Base-by-base conservation (phyloP, 106 monocot species). In the Chionographis japonica region DNA sequence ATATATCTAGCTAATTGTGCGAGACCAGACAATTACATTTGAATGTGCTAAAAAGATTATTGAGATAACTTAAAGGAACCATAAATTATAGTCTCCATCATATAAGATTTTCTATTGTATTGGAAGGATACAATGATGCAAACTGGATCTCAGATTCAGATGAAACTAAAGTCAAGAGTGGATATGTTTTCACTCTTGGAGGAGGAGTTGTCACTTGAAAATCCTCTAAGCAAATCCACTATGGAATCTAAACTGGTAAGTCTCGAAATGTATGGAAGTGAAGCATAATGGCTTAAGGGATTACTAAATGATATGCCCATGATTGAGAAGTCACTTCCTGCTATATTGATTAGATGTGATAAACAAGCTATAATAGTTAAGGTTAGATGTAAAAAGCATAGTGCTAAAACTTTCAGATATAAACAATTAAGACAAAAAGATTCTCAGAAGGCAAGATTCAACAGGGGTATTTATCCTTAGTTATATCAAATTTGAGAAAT, bases 71-170 rank as follows among this genome's bases (percentile, higher is more conserved):
- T 40, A 62, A 62, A n/a, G 13, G 62, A 11, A 62, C 62, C 40
- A 41, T 62, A 14, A 38, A 62, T 40, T 41, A 62, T 14, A 9
- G 7, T 62, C 40, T 62, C 9, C 40, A 41, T 13, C 35, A 40
- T 27, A 40, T 40, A 35, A 7, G 40, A 8, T 62, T 62, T 40
- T 40, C 40, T 14, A 13, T 8, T 62, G n/a, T 62, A 12, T 14
- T 62, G 4, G 62, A 62, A 40, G 62, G 62, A 38, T 62, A 40
- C 35, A 40, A 16, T 11, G 13, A 62, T 62, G 37, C 40, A 2
- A 41, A 62, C 15, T 62, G 40, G 62, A 62, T 62, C 9, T 38
- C 62, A 13, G 62, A 62, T 15, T 62, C 40, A 8, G 40, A 62
- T 62, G 13, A 62, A 40, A 13, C 62, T 4, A 62, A 41, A 15